Evolutionary conservation across 495 filamentous ascomycete genomes (phyloP), one percentile per base, ranked within the genome.

Genomic region (Penicillium cosmopolitanum): DNA sequence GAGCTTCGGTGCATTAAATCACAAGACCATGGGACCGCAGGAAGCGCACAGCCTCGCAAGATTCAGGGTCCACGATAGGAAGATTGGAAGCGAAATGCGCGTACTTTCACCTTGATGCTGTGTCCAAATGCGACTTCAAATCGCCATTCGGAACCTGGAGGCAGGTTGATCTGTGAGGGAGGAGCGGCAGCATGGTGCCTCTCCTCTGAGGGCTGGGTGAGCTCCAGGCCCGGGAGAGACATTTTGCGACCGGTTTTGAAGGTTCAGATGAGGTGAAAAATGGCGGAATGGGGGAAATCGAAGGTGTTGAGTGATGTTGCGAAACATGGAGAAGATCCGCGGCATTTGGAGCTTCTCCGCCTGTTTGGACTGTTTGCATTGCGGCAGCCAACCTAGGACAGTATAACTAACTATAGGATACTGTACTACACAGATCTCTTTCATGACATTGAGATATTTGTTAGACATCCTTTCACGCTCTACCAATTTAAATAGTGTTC

Each of bases 121-220:
- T 81, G 78, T 11, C 82, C 81, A 68, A 86, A 88, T 25, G 89
- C 84, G 31, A 96, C 89, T 67, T 96, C 90, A 79, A 98, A 98
- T 57, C 95, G 85, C 88, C 90, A 98, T 82, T 98, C 95, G 4
- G 81, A 80, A 46, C 78, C 78, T 21, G 77, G 72, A 21, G 72
- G 68, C 55, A 88, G 66, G 50, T 51, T 67, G 61, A 80, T 73
- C 53, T 78, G 78, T 19, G 78, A 73, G 35, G 78, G 78, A 54
- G 74, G 76, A 46, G 74, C 75, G 60, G 70, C 57, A 38, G 63
- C 70, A 55, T 71, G 71, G 19, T 73, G 67, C 52, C 70, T 73
- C 28, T 79, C 78, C 62, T 68, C 73, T 40, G 75, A 70, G 33
- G 74, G 71, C 59, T 78, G 74, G 11, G 75, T 76, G 40, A 81